Percentiles rank a stretch among this genome's conserved stretches.
Conservation (phyloP, 148 eudicot species). For the Vaccinium corymbosum region DNA sequence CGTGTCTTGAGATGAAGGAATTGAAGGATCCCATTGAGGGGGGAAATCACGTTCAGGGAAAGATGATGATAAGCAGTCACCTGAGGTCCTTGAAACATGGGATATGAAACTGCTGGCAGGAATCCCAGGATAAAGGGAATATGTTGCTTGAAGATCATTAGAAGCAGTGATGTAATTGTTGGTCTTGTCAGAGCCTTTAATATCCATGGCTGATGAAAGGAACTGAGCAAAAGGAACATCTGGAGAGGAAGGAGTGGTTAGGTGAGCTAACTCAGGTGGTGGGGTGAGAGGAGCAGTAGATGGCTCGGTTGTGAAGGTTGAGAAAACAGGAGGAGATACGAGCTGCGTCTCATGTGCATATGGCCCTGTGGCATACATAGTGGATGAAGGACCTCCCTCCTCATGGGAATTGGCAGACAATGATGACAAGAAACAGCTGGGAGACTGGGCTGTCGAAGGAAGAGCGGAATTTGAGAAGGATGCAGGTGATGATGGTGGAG, state of each 20-base stretch:
- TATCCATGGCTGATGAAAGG: slow-evolving; percentile 62
- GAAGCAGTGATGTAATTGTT: slow-evolving; percentile 34
- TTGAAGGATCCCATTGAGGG: slow-evolving; percentile 50
- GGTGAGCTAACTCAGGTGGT: slow-evolving; percentile 88
- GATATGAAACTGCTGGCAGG: slow-evolving; percentile 80
- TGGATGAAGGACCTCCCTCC: slow-evolving; percentile 63
- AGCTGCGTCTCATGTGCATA: slow-evolving; percentile 95
- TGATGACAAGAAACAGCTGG: slow-evolving; percentile 52
- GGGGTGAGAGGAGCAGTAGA: slow-evolving; percentile 98
- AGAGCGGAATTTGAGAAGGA: slow-evolving; percentile 86
- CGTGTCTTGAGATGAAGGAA: slow-evolving; percentile 35
- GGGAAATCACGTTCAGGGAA: slow-evolving; percentile 47
- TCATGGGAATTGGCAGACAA: slow-evolving; percentile 78
- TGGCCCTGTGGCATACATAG: slow-evolving; percentile 89
- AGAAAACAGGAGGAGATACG: slow-evolving; percentile 95
- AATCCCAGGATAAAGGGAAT: slow-evolving; percentile 78
- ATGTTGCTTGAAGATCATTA: slow-evolving; percentile 68
- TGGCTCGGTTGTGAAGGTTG: slow-evolving; percentile 93
- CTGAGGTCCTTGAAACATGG: slow-evolving; percentile 60
- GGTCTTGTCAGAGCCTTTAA: slow-evolving; percentile 48
- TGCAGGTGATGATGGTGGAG: slow-evolving; percentile 98
- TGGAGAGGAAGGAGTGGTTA: slow-evolving; percentile 98
- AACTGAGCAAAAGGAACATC: slow-evolving; percentile 95
- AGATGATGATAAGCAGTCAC: slow-evolving; percentile 45
- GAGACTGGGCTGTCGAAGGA: slow-evolving; percentile 92